Conservation (phyloP, 2,329 filamentous ascomycete species). For the Diaporthe vexans region DNA sequence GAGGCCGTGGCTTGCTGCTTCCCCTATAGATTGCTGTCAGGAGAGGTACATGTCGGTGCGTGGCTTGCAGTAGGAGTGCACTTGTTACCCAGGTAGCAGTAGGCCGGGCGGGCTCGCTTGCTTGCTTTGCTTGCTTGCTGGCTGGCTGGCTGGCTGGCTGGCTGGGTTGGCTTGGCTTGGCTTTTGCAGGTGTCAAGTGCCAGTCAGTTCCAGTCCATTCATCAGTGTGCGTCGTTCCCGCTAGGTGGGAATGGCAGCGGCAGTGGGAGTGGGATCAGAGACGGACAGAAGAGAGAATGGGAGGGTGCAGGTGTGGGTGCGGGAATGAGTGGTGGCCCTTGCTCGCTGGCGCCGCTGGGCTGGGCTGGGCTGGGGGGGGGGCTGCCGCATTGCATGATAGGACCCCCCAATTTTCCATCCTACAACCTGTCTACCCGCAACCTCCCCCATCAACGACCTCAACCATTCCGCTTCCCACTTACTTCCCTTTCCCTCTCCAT, state of each 20-base stretch:
- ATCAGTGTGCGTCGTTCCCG: background rate
- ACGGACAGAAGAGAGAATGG: slow-evolving; percentile 9
- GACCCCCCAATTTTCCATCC: slow-evolving; percentile 40
- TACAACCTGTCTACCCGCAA: slow-evolving; percentile 35
- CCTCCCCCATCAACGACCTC: slow-evolving; percentile 39
- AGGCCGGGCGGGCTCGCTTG: background rate
- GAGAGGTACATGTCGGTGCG: background rate
- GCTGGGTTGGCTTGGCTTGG: slow-evolving; percentile 3
- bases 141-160: background rate
- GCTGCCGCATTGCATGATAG: slow-evolving; percentile 39
- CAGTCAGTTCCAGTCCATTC: background rate
- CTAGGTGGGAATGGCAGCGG: background rate
- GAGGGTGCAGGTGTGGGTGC: slow-evolving; percentile 24
- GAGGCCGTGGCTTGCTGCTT: slow-evolving; percentile 23
- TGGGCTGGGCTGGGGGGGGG: slow-evolving; percentile 24
- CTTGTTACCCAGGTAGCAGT: background rate
- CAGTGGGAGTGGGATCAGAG: background rate
- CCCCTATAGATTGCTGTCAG: background rate
- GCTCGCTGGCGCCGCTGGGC: slow-evolving; percentile 31
- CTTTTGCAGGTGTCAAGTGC: slow-evolving; percentile 30
- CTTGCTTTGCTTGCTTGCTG: background rate
- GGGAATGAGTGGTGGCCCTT: slow-evolving; percentile 32
- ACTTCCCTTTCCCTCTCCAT: slow-evolving; percentile 38
- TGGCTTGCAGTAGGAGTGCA: background rate
- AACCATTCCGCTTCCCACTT: slow-evolving; percentile 40